Evolutionary conservation across 495 filamentous ascomycete genomes (phyloP).

Genomic region (Xylaria curta): DNA sequence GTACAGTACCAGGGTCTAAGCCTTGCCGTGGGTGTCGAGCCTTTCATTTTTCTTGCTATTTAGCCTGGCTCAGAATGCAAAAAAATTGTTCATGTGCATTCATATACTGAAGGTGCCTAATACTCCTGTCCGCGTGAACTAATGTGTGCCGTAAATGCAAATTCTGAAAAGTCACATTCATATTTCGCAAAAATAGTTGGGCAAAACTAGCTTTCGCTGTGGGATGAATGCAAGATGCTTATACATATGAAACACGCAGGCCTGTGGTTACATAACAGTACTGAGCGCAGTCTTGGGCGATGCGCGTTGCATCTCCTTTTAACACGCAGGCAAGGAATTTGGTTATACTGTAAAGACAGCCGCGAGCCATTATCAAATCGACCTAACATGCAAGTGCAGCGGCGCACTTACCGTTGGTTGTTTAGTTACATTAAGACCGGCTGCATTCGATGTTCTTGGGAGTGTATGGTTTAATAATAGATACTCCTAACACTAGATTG

Average conservation of each 20-base stretch:
- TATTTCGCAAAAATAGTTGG: neutral
- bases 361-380: neutral
- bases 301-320: neutral
- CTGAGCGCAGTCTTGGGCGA: neutral
- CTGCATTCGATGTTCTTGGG: neutral
- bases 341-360: neutral
- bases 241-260: too few species aligned
- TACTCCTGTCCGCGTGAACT: neutral
- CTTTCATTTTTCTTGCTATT: constrained; percentile 39
- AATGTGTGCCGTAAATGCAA: neutral
- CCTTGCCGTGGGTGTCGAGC: neutral
- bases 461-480: neutral
- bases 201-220: too few species aligned
- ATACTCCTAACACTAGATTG: neutral
- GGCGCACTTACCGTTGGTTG: neutral
- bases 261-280: too few species aligned
- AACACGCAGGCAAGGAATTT: neutral
- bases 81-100: neutral
- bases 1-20: constrained; percentile 17
- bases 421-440: neutral
- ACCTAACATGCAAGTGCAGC: neutral
- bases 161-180: neutral
- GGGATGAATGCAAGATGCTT: too few species aligned
- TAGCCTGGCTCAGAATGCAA: neutral
- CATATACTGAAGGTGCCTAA: neutral